These are phyloP conservation scores for Globisporangium okanoganense DNA, from an alignment of 352 stramenopile genomes.

Conservation along the genomic window DNA sequence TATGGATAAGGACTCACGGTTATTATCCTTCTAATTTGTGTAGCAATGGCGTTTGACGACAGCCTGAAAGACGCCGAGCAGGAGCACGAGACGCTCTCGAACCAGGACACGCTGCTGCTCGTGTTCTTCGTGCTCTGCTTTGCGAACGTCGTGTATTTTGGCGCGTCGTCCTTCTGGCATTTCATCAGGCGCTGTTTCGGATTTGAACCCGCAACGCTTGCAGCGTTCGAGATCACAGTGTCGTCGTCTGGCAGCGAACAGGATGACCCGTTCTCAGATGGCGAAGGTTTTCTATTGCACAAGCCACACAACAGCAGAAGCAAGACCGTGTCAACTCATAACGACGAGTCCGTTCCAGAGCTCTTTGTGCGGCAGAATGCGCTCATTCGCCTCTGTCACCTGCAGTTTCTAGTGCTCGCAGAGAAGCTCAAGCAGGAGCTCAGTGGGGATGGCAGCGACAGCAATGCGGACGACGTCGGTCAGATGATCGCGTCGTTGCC, in stretches of 20 bases:
- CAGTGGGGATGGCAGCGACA: slow-evolving; percentile 15
- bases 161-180: slow-evolving; percentile 25
- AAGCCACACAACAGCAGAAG: neutral
- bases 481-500: slow-evolving; percentile 30
- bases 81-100: slow-evolving; percentile 33
- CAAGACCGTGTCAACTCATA: neutral
- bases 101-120: slow-evolving; percentile 42
- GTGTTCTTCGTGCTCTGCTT: slow-evolving; percentile 32
- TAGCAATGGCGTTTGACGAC: slow-evolving; percentile 17
- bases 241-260: slow-evolving; percentile 1
- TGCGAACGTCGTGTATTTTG: slow-evolving; percentile 23
- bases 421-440: slow-evolving; percentile 49
- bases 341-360: neutral
- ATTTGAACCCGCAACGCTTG: neutral
- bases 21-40: neutral
- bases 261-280: neutral
- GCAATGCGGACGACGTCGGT: slow-evolving; percentile 8
- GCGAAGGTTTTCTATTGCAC: neutral
- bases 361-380: slow-evolving; percentile 20
- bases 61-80: slow-evolving; percentile 6
- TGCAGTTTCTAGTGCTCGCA: slow-evolving; percentile 37
- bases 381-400: slow-evolving; percentile 36
- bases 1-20: neutral
- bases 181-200: slow-evolving; percentile 11
- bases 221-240: neutral